Base-by-base conservation (phyloP, 805 yeast species). In the Teunomyces atbi region DNA sequence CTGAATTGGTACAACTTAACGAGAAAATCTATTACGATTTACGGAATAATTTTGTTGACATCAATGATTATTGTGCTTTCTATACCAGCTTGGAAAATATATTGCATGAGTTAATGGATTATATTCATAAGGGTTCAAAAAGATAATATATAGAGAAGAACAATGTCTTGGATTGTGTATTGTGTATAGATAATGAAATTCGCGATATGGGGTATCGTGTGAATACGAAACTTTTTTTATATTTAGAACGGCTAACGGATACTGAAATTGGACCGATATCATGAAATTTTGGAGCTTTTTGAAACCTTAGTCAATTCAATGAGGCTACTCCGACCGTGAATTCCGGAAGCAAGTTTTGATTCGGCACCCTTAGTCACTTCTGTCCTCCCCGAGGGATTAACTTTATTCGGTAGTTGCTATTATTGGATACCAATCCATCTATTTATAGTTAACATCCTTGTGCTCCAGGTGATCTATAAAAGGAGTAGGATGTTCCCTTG, bases 51-150 rank as follows among this genome's bases (percentile, higher is more conserved):
- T 71, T 65, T 53, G 75, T 72, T 18, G 74, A 71, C 54, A 62
- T 70, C 35, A 71, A 70, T 49, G 76, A 72, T 47, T 72, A 71
- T 45, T 72, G 77, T 62, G 66, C 74, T 3, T 71, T 72, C 49
- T 72, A 69, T 49, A 55, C 68, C 16, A 66, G 73, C 16, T 65
- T 71, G 52, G 77, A 72, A 46, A 66, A 68, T 42, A 61, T 71
- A 12, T 53, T 72, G 20, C 69, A 61, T 49, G 74, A 68, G 45
- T 56, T 72, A 30, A 68, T 71, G 66, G 66, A 64, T 36, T 71
- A 64, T 47, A 60, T 71, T n/a, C 60, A 64, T 37, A 33, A 37
- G 15, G 45, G 33, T 16, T 23, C 21, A 6, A 20, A 27, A 12
- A 3, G 13, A 18, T 38, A 23, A 2, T 8, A 6, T 23, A 23